A percentile compares a stretch with the other conserved stretches of the same genome.
phyloP scores from a whole-genome alignment of 1,139 yeast genomes.

The Pneumocystis jirovecii region DNA sequence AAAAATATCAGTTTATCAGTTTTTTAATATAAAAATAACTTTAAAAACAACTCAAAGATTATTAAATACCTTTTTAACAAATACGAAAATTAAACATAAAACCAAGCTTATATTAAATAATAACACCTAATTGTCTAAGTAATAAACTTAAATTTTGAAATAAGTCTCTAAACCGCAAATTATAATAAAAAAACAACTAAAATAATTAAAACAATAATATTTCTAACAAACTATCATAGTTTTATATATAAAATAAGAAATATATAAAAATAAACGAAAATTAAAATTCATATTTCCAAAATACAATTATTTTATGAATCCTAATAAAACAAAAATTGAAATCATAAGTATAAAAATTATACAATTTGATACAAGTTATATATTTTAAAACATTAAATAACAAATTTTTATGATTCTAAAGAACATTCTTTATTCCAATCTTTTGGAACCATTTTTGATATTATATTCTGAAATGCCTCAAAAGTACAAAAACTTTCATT shows the following conservation, averaged over 20 bases:
- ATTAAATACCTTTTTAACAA: no score
- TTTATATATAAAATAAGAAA: not conserved
- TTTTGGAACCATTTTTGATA: constrained; percentile 11
- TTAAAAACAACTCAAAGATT: no score
- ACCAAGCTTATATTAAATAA: not conserved
- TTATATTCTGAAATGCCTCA: constrained; percentile 11
- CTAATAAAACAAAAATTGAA: not conserved
- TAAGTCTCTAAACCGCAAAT: not conserved
- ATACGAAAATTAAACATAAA: not conserved
- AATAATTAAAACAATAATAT: not conserved
- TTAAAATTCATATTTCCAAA: not conserved
- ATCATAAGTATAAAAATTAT: not conserved
- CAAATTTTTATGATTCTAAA: not conserved
- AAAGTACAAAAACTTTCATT: constrained; percentile 14
- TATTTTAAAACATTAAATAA: not conserved
- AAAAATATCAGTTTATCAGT: no score
- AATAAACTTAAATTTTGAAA: not conserved
- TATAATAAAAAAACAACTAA: not conserved
- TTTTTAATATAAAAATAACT: no score
- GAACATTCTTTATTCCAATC: constrained; percentile 15
- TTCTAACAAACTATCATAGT: not conserved
- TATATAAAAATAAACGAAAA: not conserved
- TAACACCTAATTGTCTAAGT: not conserved
- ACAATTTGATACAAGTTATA: not conserved
- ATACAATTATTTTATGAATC: not conserved